phyloP scores from a whole-genome alignment of 2,329 filamentous ascomycete genomes.

The Falciphora oryzae region DNA sequence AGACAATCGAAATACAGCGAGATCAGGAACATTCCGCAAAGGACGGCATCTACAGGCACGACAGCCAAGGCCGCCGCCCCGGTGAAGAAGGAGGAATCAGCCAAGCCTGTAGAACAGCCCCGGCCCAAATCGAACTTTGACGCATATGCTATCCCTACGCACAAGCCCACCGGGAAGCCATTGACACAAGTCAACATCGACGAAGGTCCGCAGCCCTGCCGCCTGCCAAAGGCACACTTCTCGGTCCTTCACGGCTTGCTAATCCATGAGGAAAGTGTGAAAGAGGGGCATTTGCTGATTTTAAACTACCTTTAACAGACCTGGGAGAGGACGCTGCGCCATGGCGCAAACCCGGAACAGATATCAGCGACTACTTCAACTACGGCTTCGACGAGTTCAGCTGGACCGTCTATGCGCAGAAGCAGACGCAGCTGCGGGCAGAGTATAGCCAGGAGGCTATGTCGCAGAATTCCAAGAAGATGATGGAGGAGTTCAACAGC shows the following conservation, averaged over 20 bases:
- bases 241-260: neutral
- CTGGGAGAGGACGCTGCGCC: conserved; percentile 81
- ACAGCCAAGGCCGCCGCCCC: conserved; percentile 39
- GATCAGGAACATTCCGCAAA: conserved; percentile 59
- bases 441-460: conserved; percentile 66
- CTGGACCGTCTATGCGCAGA: conserved; percentile 89
- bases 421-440: conserved; percentile 72
- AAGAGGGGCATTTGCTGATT: too few species aligned
- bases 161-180: conserved; percentile 74
- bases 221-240: neutral
- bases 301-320: conserved; percentile 32
- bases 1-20: conserved; percentile 60
- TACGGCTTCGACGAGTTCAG: conserved; percentile 99
- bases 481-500: conserved; percentile 62
- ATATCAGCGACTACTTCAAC: conserved; percentile 97
- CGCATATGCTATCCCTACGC: conserved; percentile 74
- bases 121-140: conserved; percentile 79
- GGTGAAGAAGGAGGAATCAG: conserved; percentile 39
- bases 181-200: conserved; percentile 72
- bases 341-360: conserved; percentile 90
- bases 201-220: conserved; percentile 36
- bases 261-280: too few species aligned
- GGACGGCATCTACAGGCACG: conserved; percentile 47
- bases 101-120: conserved; percentile 29
- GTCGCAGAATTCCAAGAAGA: conserved; percentile 67